Evolutionary conservation across 495 filamentous ascomycete species (phyloP), one percentile per base, ranked within the genome.

Genomic region (Alectoria sarmentosa): DNA sequence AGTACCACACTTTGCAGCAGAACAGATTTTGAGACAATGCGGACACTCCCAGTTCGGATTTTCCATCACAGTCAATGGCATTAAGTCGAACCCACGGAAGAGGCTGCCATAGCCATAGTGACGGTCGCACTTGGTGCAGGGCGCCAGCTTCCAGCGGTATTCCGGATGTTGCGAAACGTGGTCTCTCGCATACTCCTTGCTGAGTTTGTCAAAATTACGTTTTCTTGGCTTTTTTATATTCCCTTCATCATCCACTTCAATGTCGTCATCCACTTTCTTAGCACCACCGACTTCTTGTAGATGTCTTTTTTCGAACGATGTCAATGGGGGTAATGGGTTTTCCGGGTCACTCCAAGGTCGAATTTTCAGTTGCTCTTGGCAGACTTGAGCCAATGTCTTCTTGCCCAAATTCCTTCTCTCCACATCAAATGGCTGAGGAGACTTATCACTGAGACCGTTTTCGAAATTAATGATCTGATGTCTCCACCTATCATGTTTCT

Each of bases 21-120:
- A 93, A 81, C 94, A 98, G 21, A 89, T 87, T 38, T 85, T 83
- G 10, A 81, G 80, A 70, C 94, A 98, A 64, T 86, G 90, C 0
- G 94, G 94, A 68, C 94, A 98, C 69, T 86, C 79, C 92, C 92
- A 98, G 48, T 84, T 75, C 62, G 84, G 80, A 39, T 88, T 80
- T 69, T 92, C 86, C 87, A 97, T 88, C 0, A 88, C 81, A 14
- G 83, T 77, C 69, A 88, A 83, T 0, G 94, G 94, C 79, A 88
- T 86, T 66, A 90, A 79, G 72, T 97, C 92, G 70, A 96, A 96
- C 9, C 89, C 91, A 41, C 94, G 82, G 74, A 88, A 98, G 0
- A 98, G 78, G 42, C 84, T 88, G 21, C 94, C 93, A 72, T 91
- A 98, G 73, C 94, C 96, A 69, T 93, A 98, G 4, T 83, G 79